Evolutionary conservation across 208 protist genomes (phyloP).

Genomic region (Trypanosomatidae sp.): DNA sequence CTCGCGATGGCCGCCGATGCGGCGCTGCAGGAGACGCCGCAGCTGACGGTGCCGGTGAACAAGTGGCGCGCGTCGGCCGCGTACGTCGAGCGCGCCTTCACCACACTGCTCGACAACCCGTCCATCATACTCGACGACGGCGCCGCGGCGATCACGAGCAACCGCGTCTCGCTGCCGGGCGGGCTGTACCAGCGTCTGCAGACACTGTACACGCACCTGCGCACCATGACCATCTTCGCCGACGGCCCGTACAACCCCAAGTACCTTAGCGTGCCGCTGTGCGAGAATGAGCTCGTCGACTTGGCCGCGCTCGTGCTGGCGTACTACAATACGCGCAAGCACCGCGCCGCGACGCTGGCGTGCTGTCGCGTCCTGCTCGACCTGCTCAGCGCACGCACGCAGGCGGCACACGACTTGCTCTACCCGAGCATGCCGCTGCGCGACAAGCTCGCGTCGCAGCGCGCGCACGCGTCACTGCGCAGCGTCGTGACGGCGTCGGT

Average conservation of each 20-base stretch:
- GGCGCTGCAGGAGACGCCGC: conserved; percentile 25
- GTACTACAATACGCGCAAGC: conserved; percentile 31
- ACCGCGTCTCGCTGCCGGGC: conserved; percentile 24
- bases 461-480: too few species aligned
- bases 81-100: conserved; percentile 25
- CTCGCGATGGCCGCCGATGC: conserved; percentile 25
- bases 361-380: conserved; percentile 48
- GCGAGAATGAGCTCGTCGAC: conserved; percentile 56
- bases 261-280: conserved; percentile 40
- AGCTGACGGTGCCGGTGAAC: conserved; percentile 22
- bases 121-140: conserved; percentile 23
- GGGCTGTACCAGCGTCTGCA: conserved; percentile 30
- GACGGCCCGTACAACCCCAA: conserved; percentile 11
- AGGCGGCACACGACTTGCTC: conserved; percentile 57
- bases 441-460: too few species aligned
- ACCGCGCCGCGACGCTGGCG: conserved; percentile 7
- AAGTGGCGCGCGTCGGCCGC: too few species aligned
- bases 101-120: conserved; percentile 19
- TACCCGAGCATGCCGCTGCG: conserved; percentile 13
- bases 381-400: conserved; percentile 47
- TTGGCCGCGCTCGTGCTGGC: conserved; percentile 36
- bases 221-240: conserved; percentile 39
- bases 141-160: conserved; percentile 8
- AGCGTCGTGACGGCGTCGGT: conserved; percentile 34
- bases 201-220: conserved; percentile 30